These are phyloP conservation scores for Microsporum ferrugineum DNA, from an alignment of 2,329 filamentous ascomycete genomes.

Conservation along the genomic window DNA sequence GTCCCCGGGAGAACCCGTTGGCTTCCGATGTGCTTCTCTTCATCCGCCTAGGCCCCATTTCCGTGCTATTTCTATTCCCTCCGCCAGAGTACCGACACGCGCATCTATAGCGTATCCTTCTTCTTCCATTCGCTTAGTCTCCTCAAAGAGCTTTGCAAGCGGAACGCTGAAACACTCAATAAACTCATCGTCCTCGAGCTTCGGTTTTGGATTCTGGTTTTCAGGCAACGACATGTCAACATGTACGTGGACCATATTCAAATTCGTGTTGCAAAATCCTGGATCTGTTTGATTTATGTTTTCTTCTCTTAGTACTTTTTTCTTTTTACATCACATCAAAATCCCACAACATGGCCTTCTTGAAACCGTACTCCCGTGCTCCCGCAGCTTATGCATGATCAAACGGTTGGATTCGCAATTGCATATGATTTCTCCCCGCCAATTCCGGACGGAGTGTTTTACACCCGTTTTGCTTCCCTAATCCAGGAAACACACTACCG, in stretches of 20 bases:
- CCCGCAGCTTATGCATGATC: not conserved
- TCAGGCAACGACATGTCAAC: conserved; percentile 58
- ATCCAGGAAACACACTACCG: no score
- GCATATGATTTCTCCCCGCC: no score
- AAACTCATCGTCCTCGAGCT: conserved; percentile 69
- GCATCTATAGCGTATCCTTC: conserved; percentile 71
- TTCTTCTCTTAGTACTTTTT: not conserved
- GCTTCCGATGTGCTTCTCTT: not conserved
- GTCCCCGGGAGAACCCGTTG: not conserved
- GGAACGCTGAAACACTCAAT: conserved; percentile 67
- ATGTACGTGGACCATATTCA: conserved; percentile 54
- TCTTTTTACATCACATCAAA: not conserved
- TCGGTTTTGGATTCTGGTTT: conserved; percentile 57
- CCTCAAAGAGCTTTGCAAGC: conserved; percentile 51
- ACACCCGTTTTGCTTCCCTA: no score
- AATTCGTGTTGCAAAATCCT: conserved; percentile 40
- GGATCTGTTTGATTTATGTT: conserved; percentile 27
- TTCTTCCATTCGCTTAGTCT: conserved; percentile 54
- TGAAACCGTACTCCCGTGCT: no score
- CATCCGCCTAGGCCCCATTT: conserved; percentile 21
- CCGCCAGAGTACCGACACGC: conserved; percentile 63
- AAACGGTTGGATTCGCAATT: not conserved
- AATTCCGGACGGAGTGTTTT: no score
- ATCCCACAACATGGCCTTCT: no score
- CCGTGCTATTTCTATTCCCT: conserved; percentile 64